Base-by-base conservation (phyloP, 2,329 filamentous ascomycete genomes). In the Claviceps africana region DNA sequence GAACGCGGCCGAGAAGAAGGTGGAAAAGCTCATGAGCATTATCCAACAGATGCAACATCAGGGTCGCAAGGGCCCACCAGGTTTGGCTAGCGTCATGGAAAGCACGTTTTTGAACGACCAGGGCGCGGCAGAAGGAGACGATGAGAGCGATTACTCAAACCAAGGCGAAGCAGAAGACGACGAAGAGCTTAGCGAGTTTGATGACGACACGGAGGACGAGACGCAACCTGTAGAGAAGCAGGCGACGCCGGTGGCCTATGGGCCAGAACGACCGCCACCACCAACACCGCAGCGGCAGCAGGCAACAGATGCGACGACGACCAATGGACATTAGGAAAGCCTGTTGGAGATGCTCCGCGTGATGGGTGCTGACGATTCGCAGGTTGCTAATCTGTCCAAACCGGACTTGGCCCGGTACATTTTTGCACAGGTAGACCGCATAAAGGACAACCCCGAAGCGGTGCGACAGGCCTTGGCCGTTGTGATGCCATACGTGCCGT, bases 31-130 rank as follows among this genome's bases (percentile, higher is more conserved):
- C 53, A 91, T 91, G 69, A 89, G 87, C 65, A 86, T 97, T 61
- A 95, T 95, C 70, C 86, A 93, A 56, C 88, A 89, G 61, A 95
- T 97, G 88, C 91, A 97, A 68, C 86, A 88, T 58, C 90, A 96
- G 63, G 90, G 91, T 17, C 83, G 91, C 55, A 88, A 88, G 52
- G 78, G 82, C 51, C 76, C 79, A 4, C 78, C 86, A 54, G 82
- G 81, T 53, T 74, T 79, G 70, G 77, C 72, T 52, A 76, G 72
- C 57, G 79, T 78, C 57, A 73, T 79, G 57, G 82, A 81, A 65
- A 78, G 63, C 62, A 74, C 65, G 67, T 82, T 83, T 58, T 76
- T 79, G 31, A 76, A 76, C 58, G 70, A 71, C 44, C 71, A 72
- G 49, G 70, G 70, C 43, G 70, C 72, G 47, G 61, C 57, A 37